Evolutionary conservation across 2,329 filamentous ascomycete genomes (phyloP).

Genomic region (Stagonosporopsis chrysanthemi): DNA sequence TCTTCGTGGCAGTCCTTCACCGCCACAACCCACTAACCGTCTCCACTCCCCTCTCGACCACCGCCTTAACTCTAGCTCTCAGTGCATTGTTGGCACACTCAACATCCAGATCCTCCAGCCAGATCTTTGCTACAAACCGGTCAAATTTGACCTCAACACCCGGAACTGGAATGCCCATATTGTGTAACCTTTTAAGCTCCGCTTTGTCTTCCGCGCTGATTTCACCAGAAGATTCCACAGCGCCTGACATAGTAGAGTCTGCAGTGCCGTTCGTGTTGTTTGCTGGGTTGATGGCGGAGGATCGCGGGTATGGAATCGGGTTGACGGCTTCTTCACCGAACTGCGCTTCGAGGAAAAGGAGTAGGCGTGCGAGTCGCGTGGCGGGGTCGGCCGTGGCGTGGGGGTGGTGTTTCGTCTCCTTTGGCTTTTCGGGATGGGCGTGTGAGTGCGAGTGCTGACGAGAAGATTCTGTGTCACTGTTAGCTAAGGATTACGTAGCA

Average conservation of each 20-base stretch:
- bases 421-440: slow-evolving; percentile 27
- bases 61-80: slow-evolving; percentile 82
- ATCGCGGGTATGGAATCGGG: slow-evolving; percentile 73
- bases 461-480: slow-evolving; percentile 42
- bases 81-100: slow-evolving; percentile 82
- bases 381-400: slow-evolving; percentile 75
- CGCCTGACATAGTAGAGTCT: not conserved
- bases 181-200: slow-evolving; percentile 81
- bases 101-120: slow-evolving; percentile 90
- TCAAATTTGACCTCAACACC: slow-evolving; percentile 88
- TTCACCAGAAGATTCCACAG: slow-evolving; percentile 9
- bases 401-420: slow-evolving; percentile 64
- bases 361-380: slow-evolving; percentile 82
- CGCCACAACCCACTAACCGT: slow-evolving; percentile 64
- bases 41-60: slow-evolving; percentile 89
- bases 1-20: slow-evolving; percentile 3
- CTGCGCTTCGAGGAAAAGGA: slow-evolving; percentile 96
- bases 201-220: slow-evolving; percentile 36
- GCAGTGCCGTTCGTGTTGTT: slow-evolving; percentile 5
- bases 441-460: slow-evolving; percentile 41
- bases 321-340: slow-evolving; percentile 85
- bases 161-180: slow-evolving; percentile 87
- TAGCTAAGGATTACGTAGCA: not conserved
- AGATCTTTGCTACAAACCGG: slow-evolving; percentile 85
- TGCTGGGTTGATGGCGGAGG: slow-evolving; percentile 50